Base-by-base conservation (phyloP, 306 rosid species). In the Vachellia pachyceras region DNA sequence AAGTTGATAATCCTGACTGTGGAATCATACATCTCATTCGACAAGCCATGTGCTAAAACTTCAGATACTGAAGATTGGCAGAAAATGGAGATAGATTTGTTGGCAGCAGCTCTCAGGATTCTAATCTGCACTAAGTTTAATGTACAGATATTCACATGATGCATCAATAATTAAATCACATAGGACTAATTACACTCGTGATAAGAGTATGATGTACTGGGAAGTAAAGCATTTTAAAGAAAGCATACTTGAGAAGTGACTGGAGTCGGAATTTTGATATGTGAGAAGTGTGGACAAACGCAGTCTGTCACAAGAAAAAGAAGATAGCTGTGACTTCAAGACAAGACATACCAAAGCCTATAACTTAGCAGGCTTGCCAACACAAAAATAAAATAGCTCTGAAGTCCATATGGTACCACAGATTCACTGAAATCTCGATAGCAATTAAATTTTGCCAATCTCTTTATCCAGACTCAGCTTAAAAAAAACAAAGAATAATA, bases 31-130 rank as follows among this genome's bases (percentile, higher is more conserved):
- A 75, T 72, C 87, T 86, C 85, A 84, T 72, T 79, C 60, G 90
- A 67, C 86, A 86, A 54, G 90, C 92, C 94, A 90, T 83, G 22
- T 47, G 67, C 67, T 71, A 44, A 71, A 61, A 79, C 76, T 11
- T 55, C 66, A 75, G 58, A 68, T 58, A 74, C 54, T 33, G 20
- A 35, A 35, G 54, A 69, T 73, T 58, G 15, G 72, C 52, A 69
- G 50, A 12, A 35, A 58, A 72, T 54, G 35, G 50, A 67, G 60
- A 73, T 46, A 57, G 73, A 64, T 57, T 49, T 73, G 66, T 60
- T 22, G 82, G 52, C 58, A 20, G 69, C 7, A 67, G 52, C 20
- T 78, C 57, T 47, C 76, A 54, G 72, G 78, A 74, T 76, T 61
- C 75, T 65, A 72, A 76, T 65, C 87, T 87, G 90, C 82, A 50